Base-by-base conservation (phyloP, 2,329 filamentous ascomycete species). In the Colletotrichum falcatum region DNA sequence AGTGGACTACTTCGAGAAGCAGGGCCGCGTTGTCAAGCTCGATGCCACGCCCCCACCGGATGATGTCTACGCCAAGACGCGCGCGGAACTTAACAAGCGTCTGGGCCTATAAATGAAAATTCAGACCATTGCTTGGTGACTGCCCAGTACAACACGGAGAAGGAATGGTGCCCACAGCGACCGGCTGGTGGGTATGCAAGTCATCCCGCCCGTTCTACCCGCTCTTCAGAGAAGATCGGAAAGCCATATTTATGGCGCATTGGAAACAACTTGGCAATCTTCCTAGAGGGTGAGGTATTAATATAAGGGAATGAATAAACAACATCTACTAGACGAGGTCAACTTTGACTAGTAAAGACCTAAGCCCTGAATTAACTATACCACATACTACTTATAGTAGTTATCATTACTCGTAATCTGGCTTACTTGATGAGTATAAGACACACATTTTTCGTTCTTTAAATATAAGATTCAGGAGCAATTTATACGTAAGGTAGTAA, bases 1-100 rank as follows among this genome's bases (percentile, higher is more conserved):
- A 56, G 94, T 99, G 65, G 88, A 97, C 75, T 89, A 94, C 79
- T 98, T 92, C 80, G 90, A 92, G 78, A 85, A 86, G 76, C 86
- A 95, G 82, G 90, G 89, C 76, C 91, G 91, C 79, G 94, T 98
- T 20, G 89, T 97, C 79, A 93, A 91, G 83, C 87, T 98, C 54
- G 86, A 91, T 76, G 94, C 95, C 37, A 91, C 90, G 33, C 87
- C 89, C 53, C 77, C 82, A 9, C 91, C 93, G 2, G 90, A 93
- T 35, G 86, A 79, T 35, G 89, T 91, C 59, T 90, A 87, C 76
- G 78, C 79, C 74, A 83, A 82, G 62, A 91, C 89, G 1, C 81
- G 84, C 77, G 81, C 81, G 76, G 82, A 83, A 76, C 80, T 91
- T 58, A 79, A 78, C 56, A 80, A 83, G 76, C 83, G 82, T 68